Percentiles rank a stretch among this genome's conserved stretches.
phyloP scores from a whole-genome alignment of 768 basidiomycete species.

The Polyporus arcularius region DNA sequence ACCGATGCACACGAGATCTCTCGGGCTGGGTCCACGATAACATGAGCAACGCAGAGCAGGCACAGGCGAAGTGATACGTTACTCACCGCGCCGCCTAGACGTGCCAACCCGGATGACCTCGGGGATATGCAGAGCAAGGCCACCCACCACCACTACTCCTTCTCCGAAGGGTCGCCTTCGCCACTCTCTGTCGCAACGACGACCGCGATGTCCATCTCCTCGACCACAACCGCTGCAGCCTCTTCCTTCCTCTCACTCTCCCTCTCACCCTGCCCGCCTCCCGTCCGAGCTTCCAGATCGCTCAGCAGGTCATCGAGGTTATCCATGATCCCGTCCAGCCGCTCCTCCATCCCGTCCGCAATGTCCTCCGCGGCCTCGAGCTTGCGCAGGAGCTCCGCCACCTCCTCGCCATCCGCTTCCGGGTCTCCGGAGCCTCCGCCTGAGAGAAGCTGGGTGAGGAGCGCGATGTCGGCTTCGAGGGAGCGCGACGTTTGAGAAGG shows the following conservation, averaged over 20 bases:
- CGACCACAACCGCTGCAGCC: background rate
- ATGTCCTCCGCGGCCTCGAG: slow-evolving; percentile 60
- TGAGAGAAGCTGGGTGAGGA: slow-evolving; percentile 35
- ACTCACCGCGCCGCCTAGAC: too few relatives aligned
- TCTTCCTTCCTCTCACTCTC: background rate
- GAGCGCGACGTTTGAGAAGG: background rate
- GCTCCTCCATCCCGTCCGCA: slow-evolving; percentile 61
- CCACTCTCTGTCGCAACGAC: background rate
- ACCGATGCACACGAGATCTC: too few relatives aligned
- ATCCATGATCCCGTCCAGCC: slow-evolving; percentile 60
- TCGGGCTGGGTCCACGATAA: too few relatives aligned
- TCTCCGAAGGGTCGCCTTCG: too few relatives aligned
- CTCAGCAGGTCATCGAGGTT: slow-evolving; percentile 58
- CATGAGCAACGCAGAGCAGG: too few relatives aligned
- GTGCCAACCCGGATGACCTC: too few relatives aligned
- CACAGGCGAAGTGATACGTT: too few relatives aligned
- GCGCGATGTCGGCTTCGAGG: slow-evolving; percentile 40
- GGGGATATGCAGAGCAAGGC: too few relatives aligned
- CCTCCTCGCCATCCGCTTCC: slow-evolving; percentile 41
- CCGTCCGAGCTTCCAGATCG: slow-evolving; percentile 36
- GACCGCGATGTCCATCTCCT: background rate
- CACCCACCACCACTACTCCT: too few relatives aligned
- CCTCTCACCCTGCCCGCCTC: background rate
- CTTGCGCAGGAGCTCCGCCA: slow-evolving; percentile 53
- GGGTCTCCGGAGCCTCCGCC: slow-evolving; percentile 4